Percentiles rank a stretch among this genome's conserved stretches.
Conservation (phyloP, 73 alveolate genomes). For the Paramecium tetraurelia region DNA sequence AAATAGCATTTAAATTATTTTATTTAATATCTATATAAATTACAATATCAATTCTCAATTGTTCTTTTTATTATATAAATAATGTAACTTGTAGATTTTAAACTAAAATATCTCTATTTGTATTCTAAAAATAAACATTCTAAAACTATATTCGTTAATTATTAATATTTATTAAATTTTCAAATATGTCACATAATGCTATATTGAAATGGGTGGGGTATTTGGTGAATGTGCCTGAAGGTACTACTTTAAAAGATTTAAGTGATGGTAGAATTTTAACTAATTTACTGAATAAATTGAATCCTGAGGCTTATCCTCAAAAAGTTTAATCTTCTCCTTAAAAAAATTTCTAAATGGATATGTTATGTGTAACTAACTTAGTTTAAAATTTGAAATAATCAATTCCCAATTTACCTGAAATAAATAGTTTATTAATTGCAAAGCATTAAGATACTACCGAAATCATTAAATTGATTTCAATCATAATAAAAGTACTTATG, state of each 20-base stretch:
- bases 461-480: not conserved
- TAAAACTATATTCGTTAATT: not conserved
- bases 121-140: not conserved
- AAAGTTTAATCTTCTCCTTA: not conserved
- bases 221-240: not conserved
- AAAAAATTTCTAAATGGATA: conserved; percentile 21
- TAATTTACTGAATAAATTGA: not conserved
- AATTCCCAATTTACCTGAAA: not conserved
- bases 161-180: not conserved
- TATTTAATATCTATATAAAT: too few species aligned
- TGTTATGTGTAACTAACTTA: not conserved
- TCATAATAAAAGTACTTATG: not conserved
- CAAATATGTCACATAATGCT: conserved; percentile 22
- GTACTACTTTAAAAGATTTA: not conserved
- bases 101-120: not conserved
- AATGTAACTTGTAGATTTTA: too few species aligned
- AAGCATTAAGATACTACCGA: not conserved
- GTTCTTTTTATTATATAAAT: too few species aligned
- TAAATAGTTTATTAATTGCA: not conserved
- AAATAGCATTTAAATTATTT: not conserved
- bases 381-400: not conserved
- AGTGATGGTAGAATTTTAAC: conserved; percentile 23
- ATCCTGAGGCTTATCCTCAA: not conserved
- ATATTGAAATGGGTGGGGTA: not conserved
- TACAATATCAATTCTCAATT: too few species aligned